Conservation (phyloP, 176 grass and related monocot genomes). For the Carex parvula region DNA sequence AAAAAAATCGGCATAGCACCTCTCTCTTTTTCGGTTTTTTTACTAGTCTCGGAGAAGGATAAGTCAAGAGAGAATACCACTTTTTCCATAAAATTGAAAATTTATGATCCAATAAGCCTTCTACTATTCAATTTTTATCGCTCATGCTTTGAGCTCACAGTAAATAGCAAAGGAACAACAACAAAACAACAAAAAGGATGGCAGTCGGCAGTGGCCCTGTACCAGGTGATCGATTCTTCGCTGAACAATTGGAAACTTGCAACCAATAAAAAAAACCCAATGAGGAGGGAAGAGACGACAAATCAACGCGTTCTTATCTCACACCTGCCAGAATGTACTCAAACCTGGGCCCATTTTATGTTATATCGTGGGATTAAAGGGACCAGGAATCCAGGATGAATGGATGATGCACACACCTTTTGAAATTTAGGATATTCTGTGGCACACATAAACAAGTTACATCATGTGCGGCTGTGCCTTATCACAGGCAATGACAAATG, state of each 20-base stretch:
- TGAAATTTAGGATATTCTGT: background rate
- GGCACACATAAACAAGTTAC: background rate
- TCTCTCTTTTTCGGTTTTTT: too few relatives aligned
- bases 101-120: background rate
- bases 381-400: too few relatives aligned
- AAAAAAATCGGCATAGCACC: too few relatives aligned
- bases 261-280: background rate
- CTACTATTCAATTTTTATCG: background rate
- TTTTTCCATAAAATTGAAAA: background rate
- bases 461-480: background rate
- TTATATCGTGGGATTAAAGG: background rate
- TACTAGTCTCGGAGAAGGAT: too few relatives aligned
- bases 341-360: background rate
- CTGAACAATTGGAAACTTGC: background rate
- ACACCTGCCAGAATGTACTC: background rate
- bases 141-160: background rate
- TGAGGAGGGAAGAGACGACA: background rate
- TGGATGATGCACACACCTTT: background rate
- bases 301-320: background rate
- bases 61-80: background rate
- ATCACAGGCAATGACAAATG: background rate
- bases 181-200: background rate
- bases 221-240: background rate
- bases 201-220: background rate
- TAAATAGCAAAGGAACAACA: background rate